Evolutionary conservation across 163 green algal genomes (phyloP), one percentile per base, ranked within the genome.

Genomic region (Chlorella variabilis): DNA sequence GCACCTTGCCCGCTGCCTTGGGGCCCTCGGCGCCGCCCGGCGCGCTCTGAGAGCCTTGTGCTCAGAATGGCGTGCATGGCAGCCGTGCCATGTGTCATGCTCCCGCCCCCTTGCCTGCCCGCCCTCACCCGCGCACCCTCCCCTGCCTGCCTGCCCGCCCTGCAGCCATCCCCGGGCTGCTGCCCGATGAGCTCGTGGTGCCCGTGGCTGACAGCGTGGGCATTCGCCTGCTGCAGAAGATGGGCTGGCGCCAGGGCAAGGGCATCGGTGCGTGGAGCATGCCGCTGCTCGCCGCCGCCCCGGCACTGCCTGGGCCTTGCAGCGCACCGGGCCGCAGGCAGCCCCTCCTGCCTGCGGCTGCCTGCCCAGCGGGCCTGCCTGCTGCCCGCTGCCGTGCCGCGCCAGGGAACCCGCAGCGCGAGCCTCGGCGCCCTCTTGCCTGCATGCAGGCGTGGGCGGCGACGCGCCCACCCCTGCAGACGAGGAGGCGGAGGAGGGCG

Each of bases 241-340:
- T 98, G 95, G 96, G 96, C 3, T 99, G 96, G 96, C 86, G 95
- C 38, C 93, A 94, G 73, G 96, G 95, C 25, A 90, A 91, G 51
- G 93, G 93, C 33, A 82, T 98, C 18, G 94, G 91, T 61, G n/a
- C n/a, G n/a, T n/a, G n/a, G 69, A 73, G 27, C n/a, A 49, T n/a
- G 78, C 49, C 8, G 17, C 21, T n/a, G 58, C 58, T 36, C 4
- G n/a, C n/a, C n/a, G n/a, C n/a, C n/a, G n/a, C n/a, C n/a, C n/a
- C n/a, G n/a, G n/a, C n/a, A n/a, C n/a, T 36, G 58, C 23, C 58
- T 38, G 13, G n/a, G n/a, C n/a, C n/a, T 7, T 7, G 4, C 27
- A 13, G 58, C 3, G n/a, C 23, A 66, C 58, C 13, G n/a, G n/a
- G 3, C n/a, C 4, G 23, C 58, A 66, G 4, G 15, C 45, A 23